Evolutionary conservation across 2,329 filamentous ascomycete species (phyloP).

Genomic region (Juglanconis sp.): DNA sequence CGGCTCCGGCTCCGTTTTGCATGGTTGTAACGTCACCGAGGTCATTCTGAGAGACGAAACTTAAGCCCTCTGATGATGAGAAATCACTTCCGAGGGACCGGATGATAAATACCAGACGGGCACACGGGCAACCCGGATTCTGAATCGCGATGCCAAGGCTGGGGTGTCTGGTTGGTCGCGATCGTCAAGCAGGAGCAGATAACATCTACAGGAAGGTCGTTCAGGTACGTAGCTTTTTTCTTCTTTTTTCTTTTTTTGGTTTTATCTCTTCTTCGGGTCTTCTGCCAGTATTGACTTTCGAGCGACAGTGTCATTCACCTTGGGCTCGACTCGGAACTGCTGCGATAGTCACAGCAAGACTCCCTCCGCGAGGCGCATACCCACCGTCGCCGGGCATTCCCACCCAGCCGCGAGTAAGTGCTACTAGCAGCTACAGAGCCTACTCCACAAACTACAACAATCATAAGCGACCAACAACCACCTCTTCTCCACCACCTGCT

Average conservation of each 20-base stretch:
- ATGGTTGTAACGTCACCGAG: background rate
- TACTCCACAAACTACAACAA: background rate
- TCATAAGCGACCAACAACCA: background rate
- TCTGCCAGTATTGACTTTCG: too few species aligned
- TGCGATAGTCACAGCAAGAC: background rate
- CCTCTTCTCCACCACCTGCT: background rate
- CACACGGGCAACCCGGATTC: background rate
- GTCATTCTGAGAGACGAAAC: background rate
- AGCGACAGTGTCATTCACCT: too few species aligned
- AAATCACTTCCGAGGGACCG: background rate
- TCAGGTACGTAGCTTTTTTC: background rate
- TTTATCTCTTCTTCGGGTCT: background rate
- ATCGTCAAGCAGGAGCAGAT: background rate
- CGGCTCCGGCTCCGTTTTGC: too few species aligned
- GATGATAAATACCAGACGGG: background rate
- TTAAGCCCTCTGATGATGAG: background rate
- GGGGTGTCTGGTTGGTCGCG: background rate
- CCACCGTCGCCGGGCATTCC: background rate
- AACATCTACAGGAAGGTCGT: background rate
- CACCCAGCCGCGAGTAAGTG: background rate
- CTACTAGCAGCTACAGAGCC: background rate
- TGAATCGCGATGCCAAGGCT: background rate
- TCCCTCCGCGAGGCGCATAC: background rate
- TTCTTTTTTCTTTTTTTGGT: background rate
- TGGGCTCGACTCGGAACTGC: background rate